Evolutionary conservation across 2,329 filamentous ascomycete species (phyloP).

Genomic region (Herpotrichia juniperi): DNA sequence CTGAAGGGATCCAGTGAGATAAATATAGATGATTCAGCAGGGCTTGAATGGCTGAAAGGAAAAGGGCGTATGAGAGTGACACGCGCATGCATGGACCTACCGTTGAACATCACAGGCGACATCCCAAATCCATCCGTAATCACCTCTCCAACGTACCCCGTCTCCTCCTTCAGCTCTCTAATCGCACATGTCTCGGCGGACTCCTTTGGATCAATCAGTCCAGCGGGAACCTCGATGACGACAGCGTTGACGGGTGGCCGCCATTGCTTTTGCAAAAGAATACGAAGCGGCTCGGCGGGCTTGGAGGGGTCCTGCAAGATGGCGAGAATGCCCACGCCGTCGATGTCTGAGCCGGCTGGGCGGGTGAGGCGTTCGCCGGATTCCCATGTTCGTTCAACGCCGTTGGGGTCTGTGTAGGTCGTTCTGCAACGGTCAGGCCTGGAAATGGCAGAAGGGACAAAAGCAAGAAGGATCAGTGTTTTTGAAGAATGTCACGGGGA

Average conservation of each 20-base stretch:
- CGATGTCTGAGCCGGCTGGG: slow-evolving; percentile 65
- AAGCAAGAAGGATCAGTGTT: too few species aligned
- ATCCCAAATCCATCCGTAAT: slow-evolving; percentile 42
- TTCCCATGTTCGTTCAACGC: slow-evolving; percentile 69
- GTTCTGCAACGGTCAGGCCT: slow-evolving; percentile 27
- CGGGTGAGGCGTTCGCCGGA: slow-evolving; percentile 74
- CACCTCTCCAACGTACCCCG: slow-evolving; percentile 63
- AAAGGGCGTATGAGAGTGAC: too few species aligned
- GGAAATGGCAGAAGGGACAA: too few species aligned
- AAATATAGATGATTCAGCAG: neutral
- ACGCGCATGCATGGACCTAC: slow-evolving; percentile 31
- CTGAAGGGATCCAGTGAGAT: too few species aligned
- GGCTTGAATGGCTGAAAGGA: too few species aligned
- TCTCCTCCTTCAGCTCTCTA: slow-evolving; percentile 68
- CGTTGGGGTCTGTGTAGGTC: slow-evolving; percentile 68
- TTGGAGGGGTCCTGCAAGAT: slow-evolving; percentile 57
- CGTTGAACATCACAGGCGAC: slow-evolving; percentile 52
- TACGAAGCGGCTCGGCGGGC: slow-evolving; percentile 36
- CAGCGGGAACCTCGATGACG: slow-evolving; percentile 68
- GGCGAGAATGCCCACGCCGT: slow-evolving; percentile 76
- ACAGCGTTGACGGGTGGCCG: slow-evolving; percentile 65
- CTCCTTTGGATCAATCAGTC: slow-evolving; percentile 66
- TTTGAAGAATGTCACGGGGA: too few species aligned
- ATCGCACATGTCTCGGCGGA: slow-evolving; percentile 63
- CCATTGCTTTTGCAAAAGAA: slow-evolving; percentile 58